phyloP scores from a whole-genome alignment of 345 rosid species.

The Pistacia vera region DNA sequence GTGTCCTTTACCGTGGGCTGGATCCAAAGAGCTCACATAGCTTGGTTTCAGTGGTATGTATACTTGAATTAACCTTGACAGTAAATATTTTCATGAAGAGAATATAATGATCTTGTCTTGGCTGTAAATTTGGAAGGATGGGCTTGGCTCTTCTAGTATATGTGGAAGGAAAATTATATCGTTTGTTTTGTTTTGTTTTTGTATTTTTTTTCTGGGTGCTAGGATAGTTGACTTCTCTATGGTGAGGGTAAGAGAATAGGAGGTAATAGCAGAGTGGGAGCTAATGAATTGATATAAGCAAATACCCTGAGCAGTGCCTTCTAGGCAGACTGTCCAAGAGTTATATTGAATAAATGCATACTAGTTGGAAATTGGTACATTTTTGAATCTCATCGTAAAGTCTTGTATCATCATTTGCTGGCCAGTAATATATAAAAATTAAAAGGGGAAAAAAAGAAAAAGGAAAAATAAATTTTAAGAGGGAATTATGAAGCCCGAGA shows the following conservation, averaged over 20 bases:
- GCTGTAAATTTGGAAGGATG: slow-evolving; percentile 3
- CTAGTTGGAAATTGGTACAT: neutral
- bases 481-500: neutral
- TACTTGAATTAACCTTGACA: slow-evolving; percentile 1
- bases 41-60: slow-evolving; percentile 88
- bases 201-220: neutral
- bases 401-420: neutral
- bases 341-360: neutral
- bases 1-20: slow-evolving; percentile 77
- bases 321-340: too few relatives aligned
- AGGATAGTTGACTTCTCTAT: neutral
- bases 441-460: neutral
- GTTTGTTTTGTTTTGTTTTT: too few relatives aligned
- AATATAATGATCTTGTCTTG: neutral
- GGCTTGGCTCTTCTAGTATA: slow-evolving; percentile 2
- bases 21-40: slow-evolving; percentile 63
- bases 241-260: neutral
- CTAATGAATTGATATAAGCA: too few relatives aligned
- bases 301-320: too few relatives aligned
- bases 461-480: neutral
- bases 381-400: neutral
- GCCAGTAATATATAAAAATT: neutral
- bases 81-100: neutral
- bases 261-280: neutral
- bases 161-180: neutral